A percentile compares a stretch with the other conserved stretches of the same genome.
These are phyloP conservation scores for Parsonsia alboflavescens DNA, from an alignment of 257 asterid genomes.

Conservation along the genomic window DNA sequence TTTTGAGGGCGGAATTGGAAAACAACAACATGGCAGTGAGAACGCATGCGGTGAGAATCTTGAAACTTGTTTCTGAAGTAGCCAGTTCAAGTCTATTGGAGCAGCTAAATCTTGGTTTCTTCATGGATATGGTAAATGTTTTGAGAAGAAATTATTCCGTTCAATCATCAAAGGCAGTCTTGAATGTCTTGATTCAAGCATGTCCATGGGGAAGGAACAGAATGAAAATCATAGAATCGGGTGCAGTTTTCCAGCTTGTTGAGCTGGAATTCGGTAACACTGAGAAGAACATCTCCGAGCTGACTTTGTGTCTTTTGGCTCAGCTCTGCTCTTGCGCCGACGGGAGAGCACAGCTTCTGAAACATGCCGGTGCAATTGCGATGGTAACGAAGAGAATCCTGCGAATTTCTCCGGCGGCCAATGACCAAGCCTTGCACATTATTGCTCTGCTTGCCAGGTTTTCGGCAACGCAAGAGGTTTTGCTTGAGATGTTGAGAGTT, in stretches of 20 bases:
- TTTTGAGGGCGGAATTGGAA: constrained; percentile 19
- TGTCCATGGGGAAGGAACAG: constrained; percentile 46
- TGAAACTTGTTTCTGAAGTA: constrained; percentile 31
- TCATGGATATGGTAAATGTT: constrained; percentile 22
- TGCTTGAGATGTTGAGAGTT: constrained; percentile 74
- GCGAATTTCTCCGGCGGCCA: constrained; percentile 57
- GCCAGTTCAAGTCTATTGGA: constrained; percentile 26
- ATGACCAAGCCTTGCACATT: constrained; percentile 50
- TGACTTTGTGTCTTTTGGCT: constrained; percentile 47
- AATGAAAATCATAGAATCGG: constrained; percentile 45
- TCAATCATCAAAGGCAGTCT: constrained; percentile 30
- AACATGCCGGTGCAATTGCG: constrained; percentile 67
- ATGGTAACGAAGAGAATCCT: constrained; percentile 55
- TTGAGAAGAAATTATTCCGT: constrained; percentile 24
- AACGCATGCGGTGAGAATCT: constrained; percentile 33
- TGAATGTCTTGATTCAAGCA: constrained; percentile 44
- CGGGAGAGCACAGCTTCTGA: constrained; percentile 66
- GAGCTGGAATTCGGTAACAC: constrained; percentile 46
- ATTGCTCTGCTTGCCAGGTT: constrained; percentile 46
- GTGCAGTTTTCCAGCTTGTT: constrained; percentile 44
- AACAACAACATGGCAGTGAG: constrained; percentile 19
- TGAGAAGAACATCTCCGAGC: constrained; percentile 43
- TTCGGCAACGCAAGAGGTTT: constrained; percentile 57
- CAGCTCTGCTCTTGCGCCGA: constrained; percentile 68
- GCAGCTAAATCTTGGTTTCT: constrained; percentile 30